These are phyloP conservation scores for Poteriospumella lacustris DNA, from an alignment of 108 stramenopile species.

Conservation along the genomic window DNA sequence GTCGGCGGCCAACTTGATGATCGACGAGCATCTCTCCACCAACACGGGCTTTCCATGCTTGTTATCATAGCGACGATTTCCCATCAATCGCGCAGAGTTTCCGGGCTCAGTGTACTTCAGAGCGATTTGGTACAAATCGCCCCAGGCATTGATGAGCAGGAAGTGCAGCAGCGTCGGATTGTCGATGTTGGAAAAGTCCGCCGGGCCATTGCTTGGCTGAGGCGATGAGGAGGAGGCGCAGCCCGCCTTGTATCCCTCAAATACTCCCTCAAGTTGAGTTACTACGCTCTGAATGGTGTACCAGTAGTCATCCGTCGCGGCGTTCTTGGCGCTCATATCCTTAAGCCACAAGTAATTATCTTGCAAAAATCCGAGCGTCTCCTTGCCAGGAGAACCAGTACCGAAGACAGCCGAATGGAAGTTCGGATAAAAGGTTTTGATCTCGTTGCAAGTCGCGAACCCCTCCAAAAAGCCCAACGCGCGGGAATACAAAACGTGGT, in stretches of 20 bases:
- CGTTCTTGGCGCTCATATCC: not conserved
- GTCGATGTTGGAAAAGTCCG: not conserved
- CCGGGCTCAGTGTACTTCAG: not conserved
- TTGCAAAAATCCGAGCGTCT: not conserved
- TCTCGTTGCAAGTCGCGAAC: not conserved
- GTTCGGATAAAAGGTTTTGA: slow-evolving; percentile 17
- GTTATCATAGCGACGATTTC: not conserved
- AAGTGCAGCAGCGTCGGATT: slow-evolving; percentile 19
- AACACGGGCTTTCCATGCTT: not conserved
- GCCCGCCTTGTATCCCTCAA: slow-evolving; percentile 8
- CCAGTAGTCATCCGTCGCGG: slow-evolving; percentile 9
- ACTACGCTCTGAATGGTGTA: not conserved
- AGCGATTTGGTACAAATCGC: slow-evolving; percentile 17
- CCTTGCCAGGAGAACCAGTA: not conserved
- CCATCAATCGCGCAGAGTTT: not conserved
- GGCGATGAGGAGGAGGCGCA: not conserved
- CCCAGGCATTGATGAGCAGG: slow-evolving; percentile 18
- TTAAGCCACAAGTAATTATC: slow-evolving; percentile 17
- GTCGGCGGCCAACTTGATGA: slow-evolving; percentile 14
- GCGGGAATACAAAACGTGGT: not conserved
- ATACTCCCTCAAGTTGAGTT: not conserved
- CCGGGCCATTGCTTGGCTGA: not conserved
- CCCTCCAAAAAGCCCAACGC: slow-evolving; percentile 24
- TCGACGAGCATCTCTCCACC: slow-evolving; percentile 6
- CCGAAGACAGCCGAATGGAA: slow-evolving; percentile 18